Percentiles rank a stretch among this genome's conserved stretches.
These are phyloP conservation scores for Saprolegnia diclina DNA, from an alignment of 352 stramenopile genomes.

Conservation along the genomic window DNA sequence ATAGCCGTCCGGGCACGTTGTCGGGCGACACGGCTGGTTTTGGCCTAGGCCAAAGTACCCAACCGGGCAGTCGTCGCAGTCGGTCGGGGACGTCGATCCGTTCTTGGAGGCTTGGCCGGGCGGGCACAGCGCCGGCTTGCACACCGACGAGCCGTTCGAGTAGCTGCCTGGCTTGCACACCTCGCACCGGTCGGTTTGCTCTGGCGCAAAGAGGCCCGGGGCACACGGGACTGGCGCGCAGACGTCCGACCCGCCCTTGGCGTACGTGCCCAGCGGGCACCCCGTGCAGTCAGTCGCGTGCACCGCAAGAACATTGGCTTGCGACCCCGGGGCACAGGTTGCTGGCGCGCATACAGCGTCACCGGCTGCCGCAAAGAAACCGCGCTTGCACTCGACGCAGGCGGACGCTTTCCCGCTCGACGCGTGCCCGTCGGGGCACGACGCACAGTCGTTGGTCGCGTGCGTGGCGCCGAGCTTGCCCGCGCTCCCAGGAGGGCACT, in stretches of 20 bases:
- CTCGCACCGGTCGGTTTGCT: conserved; percentile 15
- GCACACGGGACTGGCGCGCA: conserved; percentile 37
- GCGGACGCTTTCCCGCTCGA: conserved; percentile 37
- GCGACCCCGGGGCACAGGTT: conserved; percentile 36
- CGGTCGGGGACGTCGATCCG: conserved; percentile 36
- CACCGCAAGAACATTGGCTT: conserved; percentile 36
- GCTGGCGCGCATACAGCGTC: conserved; percentile 31
- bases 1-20: conserved; percentile 33
- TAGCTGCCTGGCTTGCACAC: conserved; percentile 12
- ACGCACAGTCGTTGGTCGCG: conserved; percentile 30
- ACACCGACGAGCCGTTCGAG: conserved; percentile 34
- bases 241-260: conserved; percentile 33
- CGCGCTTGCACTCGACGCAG: conserved; percentile 34
- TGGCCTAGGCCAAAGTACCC: conserved; percentile 42
- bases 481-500: conserved; percentile 33
- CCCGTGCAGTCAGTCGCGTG: conserved; percentile 47
- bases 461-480: conserved; percentile 33
- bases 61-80: conserved; percentile 39
- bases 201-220: conserved; percentile 4
- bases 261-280: conserved; percentile 41
- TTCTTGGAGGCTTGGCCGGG: conserved; percentile 39
- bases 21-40: conserved; percentile 44
- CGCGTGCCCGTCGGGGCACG: conserved; percentile 34
- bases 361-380: conserved; percentile 32
- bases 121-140: conserved; percentile 36